These are phyloP conservation scores for Nymphaea thermarum DNA, from an alignment of 164 flowering plant species.

Conservation along the genomic window DNA sequence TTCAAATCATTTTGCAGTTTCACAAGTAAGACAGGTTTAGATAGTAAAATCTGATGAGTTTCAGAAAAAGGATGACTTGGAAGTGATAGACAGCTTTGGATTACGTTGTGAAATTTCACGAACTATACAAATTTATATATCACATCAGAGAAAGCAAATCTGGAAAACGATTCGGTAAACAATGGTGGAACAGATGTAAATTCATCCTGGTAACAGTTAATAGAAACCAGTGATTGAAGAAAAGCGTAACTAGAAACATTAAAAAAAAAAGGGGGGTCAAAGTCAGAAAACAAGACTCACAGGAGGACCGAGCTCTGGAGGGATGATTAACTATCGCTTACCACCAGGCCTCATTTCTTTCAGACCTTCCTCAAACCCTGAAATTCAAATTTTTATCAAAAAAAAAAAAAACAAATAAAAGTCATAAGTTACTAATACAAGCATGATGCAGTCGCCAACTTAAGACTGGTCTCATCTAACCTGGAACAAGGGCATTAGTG, in stretches of 20 bases:
- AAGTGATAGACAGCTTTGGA: too few species aligned
- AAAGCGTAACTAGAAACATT: neutral
- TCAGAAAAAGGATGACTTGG: too few species aligned
- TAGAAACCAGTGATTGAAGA: neutral
- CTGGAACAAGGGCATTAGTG: constrained; percentile 85
- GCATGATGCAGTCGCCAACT: too few species aligned
- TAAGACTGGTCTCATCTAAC: constrained; percentile 16
- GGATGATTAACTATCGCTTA: constrained; percentile 77
- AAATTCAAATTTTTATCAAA: neutral
- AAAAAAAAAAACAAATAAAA: too few species aligned
- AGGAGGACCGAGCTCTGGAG: constrained; percentile 98
- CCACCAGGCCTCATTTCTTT: constrained; percentile 92
- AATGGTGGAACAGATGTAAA: too few species aligned
- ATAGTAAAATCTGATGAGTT: too few species aligned
- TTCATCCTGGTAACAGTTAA: neutral
- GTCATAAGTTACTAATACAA: neutral
- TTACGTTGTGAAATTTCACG: too few species aligned
- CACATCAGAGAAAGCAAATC: neutral
- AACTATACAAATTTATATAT: too few species aligned
- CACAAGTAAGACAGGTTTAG: too few species aligned
- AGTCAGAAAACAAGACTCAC: constrained; percentile 33
- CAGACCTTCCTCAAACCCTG: constrained; percentile 97
- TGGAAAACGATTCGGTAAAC: too few species aligned
- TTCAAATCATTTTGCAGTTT: too few species aligned
- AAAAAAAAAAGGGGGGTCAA: neutral